These are phyloP conservation scores for Seiridium unicorne DNA, from an alignment of 2,329 filamentous ascomycete species.

Conservation along the genomic window DNA sequence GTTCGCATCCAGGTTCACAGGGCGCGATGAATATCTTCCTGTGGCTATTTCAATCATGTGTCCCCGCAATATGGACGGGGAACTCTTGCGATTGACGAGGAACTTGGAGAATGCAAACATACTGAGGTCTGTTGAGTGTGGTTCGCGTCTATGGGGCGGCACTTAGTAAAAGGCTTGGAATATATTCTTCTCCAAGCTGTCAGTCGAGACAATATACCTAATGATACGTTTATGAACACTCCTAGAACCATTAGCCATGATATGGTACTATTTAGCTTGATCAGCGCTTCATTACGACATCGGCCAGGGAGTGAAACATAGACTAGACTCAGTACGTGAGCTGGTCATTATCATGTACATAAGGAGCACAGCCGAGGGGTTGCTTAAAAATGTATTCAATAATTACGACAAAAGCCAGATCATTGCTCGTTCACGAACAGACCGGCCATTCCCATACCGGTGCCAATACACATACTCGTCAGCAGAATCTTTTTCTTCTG, in stretches of 20 bases:
- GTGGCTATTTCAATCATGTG: conserved; percentile 14
- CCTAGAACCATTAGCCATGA: too few relatives aligned
- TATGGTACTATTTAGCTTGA: too few relatives aligned
- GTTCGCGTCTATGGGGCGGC: not conserved
- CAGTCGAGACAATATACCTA: too few relatives aligned
- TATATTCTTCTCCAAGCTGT: too few relatives aligned
- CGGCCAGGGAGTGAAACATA: too few relatives aligned
- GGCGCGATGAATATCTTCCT: conserved; percentile 11
- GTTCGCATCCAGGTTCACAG: conserved; percentile 13
- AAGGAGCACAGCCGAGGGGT: not conserved
- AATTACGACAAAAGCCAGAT: conserved; percentile 7
- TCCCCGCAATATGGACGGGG: conserved; percentile 10
- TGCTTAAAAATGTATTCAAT: not conserved
- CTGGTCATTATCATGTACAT: too few relatives aligned
- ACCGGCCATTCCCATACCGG: conserved; percentile 68
- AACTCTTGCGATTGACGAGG: conserved; percentile 10
- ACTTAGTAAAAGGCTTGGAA: too few relatives aligned
- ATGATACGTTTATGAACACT: too few relatives aligned
- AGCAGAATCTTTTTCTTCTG: conserved; percentile 88
- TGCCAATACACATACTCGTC: conserved; percentile 85
- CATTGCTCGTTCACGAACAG: conserved; percentile 61
- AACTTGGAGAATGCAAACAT: conserved; percentile 7
- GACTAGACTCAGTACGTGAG: too few relatives aligned
- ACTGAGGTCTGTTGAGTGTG: not conserved
- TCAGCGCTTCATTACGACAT: too few relatives aligned